Conservation (phyloP, 176 grass and related monocot species). For the Poa pratensis region DNA sequence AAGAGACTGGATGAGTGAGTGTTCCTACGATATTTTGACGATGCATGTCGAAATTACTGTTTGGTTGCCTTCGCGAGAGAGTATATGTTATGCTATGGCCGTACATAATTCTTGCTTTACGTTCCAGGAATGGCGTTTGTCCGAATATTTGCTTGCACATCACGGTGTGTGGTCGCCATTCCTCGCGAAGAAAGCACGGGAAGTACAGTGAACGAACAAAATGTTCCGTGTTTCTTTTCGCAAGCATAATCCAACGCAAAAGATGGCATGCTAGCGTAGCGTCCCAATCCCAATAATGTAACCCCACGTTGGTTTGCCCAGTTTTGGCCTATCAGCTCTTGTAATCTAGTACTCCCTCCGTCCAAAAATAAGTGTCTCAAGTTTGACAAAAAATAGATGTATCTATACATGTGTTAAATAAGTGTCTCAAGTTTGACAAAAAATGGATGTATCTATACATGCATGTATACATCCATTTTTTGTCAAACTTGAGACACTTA, state of each 20-base stretch:
- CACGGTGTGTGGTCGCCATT: not conserved
- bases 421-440: no score
- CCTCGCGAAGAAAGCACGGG: not conserved
- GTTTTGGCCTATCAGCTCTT: not conserved
- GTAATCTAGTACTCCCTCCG: slow-evolving; percentile 8
- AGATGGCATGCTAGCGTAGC: not conserved
- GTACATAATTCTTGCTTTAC: not conserved
- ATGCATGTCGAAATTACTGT: no score
- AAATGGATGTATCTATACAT: no score
- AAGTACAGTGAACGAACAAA: not conserved
- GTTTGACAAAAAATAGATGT: no score
- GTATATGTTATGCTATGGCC: no score
- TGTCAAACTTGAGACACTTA: no score
- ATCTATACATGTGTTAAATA: no score
- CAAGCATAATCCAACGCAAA: not conserved
- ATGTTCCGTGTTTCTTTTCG: not conserved
- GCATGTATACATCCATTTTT: no score
- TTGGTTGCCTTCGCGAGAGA: no score
- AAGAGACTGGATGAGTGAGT: no score
- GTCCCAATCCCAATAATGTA: slow-evolving; percentile 3
- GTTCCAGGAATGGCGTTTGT: not conserved
- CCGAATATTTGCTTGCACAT: not conserved
- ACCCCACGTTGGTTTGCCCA: not conserved
- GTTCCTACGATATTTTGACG: no score
- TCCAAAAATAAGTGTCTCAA: no score